Conservation (phyloP, 2,329 filamentous ascomycete genomes). For the Nemania bipapillata region DNA sequence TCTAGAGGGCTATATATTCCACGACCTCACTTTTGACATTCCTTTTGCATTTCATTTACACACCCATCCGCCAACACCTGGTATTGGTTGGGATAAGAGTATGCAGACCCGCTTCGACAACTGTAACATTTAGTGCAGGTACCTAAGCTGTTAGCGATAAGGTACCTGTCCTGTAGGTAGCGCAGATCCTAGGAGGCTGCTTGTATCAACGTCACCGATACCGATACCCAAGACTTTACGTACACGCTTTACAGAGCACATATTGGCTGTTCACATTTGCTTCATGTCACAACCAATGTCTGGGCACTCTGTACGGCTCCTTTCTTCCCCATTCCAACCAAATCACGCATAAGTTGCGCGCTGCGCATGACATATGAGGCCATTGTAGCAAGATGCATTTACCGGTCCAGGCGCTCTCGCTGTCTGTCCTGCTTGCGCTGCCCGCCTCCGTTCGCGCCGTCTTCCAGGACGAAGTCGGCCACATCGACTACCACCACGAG, state of each 20-base stretch:
- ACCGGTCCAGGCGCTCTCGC: slow-evolving; percentile 44
- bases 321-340: slow-evolving; percentile 4
- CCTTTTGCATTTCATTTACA: too few relatives aligned
- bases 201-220: slow-evolving; percentile 33
- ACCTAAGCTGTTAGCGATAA: not conserved
- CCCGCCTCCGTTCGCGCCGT: slow-evolving; percentile 71
- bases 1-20: too few relatives aligned
- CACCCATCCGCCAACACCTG: too few relatives aligned
- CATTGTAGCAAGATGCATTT: slow-evolving; percentile 46
- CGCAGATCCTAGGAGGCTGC: not conserved
- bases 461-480: slow-evolving; percentile 89
- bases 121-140: too few relatives aligned
- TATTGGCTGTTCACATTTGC: not conserved
- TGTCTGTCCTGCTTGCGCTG: slow-evolving; percentile 55
- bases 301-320: slow-evolving; percentile 5
- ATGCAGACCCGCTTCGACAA: too few relatives aligned
- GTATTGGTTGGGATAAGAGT: too few relatives aligned
- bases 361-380: slow-evolving; percentile 35
- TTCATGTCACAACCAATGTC: slow-evolving; percentile 29
- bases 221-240: slow-evolving; percentile 13
- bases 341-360: slow-evolving; percentile 3
- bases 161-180: not conserved
- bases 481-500: slow-evolving; percentile 91
- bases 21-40: too few relatives aligned
- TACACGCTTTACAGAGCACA: not conserved